These are phyloP conservation scores for Sextonia rubra DNA, from an alignment of 164 flowering plant genomes.

Conservation along the genomic window DNA sequence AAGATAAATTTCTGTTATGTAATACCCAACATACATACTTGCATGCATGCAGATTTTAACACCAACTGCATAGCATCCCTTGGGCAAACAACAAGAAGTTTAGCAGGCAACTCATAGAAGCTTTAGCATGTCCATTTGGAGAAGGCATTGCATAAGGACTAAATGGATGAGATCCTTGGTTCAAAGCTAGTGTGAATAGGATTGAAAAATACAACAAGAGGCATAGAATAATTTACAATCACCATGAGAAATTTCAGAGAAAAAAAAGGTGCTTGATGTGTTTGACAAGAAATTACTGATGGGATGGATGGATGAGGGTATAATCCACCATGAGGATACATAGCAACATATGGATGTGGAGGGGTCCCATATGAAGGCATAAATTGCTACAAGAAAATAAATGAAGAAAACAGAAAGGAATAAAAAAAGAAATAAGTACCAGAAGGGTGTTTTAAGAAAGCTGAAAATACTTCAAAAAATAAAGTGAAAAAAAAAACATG, in stretches of 20 bases:
- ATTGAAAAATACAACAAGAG: conserved; percentile 2
- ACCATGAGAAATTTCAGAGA: neutral
- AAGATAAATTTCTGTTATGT: neutral
- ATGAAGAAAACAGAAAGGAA: neutral
- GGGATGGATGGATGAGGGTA: conserved; percentile 91
- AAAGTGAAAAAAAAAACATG: too few relatives aligned
- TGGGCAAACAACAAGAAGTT: neutral
- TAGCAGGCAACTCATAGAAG: conserved; percentile 55
- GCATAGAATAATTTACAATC: neutral
- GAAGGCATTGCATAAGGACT: conserved; percentile 90
- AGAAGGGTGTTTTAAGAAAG: neutral
- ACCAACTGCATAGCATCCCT: neutral
- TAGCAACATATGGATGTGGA: conserved; percentile 92
- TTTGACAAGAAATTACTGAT: conserved; percentile 47
- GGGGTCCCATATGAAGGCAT: conserved; percentile 97
- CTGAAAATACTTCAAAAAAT: too few relatives aligned
- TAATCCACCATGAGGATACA: conserved; percentile 95
- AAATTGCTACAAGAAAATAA: conserved; percentile 53
- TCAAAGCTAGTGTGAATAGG: neutral
- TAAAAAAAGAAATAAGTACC: neutral
- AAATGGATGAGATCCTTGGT: conserved; percentile 87
- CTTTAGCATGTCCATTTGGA: conserved; percentile 77
- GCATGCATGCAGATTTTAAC: neutral
- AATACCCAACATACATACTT: neutral
- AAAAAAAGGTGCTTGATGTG: conserved; percentile 1